Evolutionary conservation across 2,329 filamentous ascomycete species (phyloP).

Genomic region (Penicillium frequentans): DNA sequence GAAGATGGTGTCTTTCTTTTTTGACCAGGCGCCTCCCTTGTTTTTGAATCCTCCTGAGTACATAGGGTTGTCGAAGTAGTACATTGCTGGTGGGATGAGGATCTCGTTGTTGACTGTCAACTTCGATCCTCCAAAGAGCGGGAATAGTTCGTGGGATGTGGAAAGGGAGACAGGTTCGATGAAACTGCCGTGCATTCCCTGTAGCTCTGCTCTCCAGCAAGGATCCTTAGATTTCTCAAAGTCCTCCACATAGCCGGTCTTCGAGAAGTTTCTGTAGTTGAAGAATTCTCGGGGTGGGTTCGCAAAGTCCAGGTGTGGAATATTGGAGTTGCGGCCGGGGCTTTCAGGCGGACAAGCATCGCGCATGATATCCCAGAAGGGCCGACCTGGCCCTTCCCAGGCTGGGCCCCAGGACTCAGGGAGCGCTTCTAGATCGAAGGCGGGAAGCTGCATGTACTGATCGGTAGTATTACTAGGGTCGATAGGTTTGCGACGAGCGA

Average conservation of each 20-base stretch:
- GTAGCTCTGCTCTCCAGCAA: conserved; percentile 48
- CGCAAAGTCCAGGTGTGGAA: conserved; percentile 37
- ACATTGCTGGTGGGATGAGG: conserved; percentile 51
- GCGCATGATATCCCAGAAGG: conserved; percentile 41
- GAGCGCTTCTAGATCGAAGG: neutral
- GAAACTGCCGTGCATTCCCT: conserved; percentile 49
- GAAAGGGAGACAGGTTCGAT: conserved; percentile 49
- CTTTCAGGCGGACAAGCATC: conserved; percentile 37
- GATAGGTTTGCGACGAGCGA: neutral
- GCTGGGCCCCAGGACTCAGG: neutral
- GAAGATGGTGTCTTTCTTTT: conserved; percentile 43
- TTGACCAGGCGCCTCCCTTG: conserved; percentile 42
- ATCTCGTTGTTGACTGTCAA: conserved; percentile 54
- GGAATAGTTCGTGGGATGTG: conserved; percentile 47
- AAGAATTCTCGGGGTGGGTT: conserved; percentile 19
- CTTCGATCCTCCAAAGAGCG: conserved; percentile 53
- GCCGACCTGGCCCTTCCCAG: neutral
- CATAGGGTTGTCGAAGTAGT: conserved; percentile 47
- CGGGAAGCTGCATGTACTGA: neutral
- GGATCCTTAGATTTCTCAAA: conserved; percentile 48
- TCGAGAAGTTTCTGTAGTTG: conserved; percentile 37
- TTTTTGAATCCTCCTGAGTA: conserved; percentile 42
- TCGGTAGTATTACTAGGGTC: neutral
- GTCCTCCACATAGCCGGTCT: conserved; percentile 49
- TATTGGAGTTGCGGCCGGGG: conserved; percentile 18